Evolutionary conservation across 139 green algal species (phyloP), one percentile per base, ranked within the genome.

Genomic region (Zygnema circumcarinatum): DNA sequence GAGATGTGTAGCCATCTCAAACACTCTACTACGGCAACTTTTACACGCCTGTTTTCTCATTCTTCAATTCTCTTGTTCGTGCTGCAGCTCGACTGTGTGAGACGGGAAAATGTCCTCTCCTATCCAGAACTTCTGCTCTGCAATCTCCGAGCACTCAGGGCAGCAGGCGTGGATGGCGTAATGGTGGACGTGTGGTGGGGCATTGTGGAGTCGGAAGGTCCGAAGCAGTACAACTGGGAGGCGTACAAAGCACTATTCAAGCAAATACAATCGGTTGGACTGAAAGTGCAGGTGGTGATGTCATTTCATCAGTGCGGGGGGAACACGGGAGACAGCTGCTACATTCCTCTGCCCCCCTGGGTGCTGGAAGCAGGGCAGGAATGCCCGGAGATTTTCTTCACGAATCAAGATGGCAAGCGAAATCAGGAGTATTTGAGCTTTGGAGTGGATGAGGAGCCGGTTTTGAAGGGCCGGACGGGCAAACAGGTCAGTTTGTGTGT

Each of bases 321-420:
- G 2, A 88, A 93, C 76, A 90, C 82, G 0, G 90, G 92, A 32
- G 90, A 94, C 80, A 83, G 72, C 39, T 83, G 79, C 62, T 83
- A 90, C 74, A 98, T 99, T 73, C 93, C 95, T 29, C 90, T 99
- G 86, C 97, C 97, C 0, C 88, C 90, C 25, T 99, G 97, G 97
- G 94, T 99, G 56, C 84, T 96, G 40, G 94, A 96, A 31, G 93
- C 96, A n/a, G 95, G 94, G 1, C 92, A 96, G 42, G 72, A 88
- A 47, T 94, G 98, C 85, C 93, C 93, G 3, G 96, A 99, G 86
- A 96, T 99, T 62, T 98, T 96, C 79, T 99, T 96, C 92, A 98
- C 96, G 29, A 97, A 99, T 92, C 92, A 92, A 84, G 82, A 91
- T 33, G 94, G 96, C 20, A 83, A 93, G 67, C 92, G 96, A 29